phyloP scores from a whole-genome alignment of 495 filamentous ascomycete genomes.

The Hypoxylon cercidicola region DNA sequence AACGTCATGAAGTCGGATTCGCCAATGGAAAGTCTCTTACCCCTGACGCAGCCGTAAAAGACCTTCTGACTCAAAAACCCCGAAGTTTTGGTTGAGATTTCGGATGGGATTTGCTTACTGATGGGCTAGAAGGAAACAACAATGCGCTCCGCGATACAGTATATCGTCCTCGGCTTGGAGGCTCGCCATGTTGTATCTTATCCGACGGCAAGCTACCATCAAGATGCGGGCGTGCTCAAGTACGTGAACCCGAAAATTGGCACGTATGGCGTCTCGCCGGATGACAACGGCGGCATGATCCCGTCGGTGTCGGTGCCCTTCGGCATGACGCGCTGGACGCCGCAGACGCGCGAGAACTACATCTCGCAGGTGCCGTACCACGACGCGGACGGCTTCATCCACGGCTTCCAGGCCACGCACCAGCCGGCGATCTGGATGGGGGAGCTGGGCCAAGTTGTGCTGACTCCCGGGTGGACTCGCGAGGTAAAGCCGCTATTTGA shows the following conservation, averaged over 20 bases:
- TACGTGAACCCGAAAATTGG: constrained; percentile 48
- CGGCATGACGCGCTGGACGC: constrained; percentile 50
- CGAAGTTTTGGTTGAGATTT: too few relatives aligned
- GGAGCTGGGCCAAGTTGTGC: constrained; percentile 43
- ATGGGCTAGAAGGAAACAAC: neutral
- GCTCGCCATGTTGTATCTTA: neutral
- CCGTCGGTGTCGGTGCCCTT: constrained; percentile 49
- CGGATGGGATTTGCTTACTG: too few relatives aligned
- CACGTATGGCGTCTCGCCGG: constrained; percentile 40
- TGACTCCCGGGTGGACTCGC: constrained; percentile 39
- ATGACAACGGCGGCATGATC: constrained; percentile 50
- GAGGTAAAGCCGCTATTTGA: constrained; percentile 42
- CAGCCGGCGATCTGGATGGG: constrained; percentile 52
- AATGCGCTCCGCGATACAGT: constrained; percentile 4
- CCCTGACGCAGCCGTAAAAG: too few relatives aligned
- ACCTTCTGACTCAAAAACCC: too few relatives aligned
- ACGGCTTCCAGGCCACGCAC: constrained; percentile 49
- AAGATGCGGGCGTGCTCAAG: constrained; percentile 40
- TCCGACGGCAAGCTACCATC: constrained; percentile 34
- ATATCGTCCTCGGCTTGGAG: neutral
- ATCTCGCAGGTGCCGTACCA: constrained; percentile 48
- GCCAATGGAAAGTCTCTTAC: too few relatives aligned
- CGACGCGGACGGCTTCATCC: constrained; percentile 42
- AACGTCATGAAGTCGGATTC: too few relatives aligned
- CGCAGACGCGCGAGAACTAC: constrained; percentile 49